A percentile compares a stretch with the other conserved stretches of the same genome.
Evolutionary conservation across 495 filamentous ascomycete species (phyloP).

Genomic region (Penicillium dipodomyicola): DNA sequence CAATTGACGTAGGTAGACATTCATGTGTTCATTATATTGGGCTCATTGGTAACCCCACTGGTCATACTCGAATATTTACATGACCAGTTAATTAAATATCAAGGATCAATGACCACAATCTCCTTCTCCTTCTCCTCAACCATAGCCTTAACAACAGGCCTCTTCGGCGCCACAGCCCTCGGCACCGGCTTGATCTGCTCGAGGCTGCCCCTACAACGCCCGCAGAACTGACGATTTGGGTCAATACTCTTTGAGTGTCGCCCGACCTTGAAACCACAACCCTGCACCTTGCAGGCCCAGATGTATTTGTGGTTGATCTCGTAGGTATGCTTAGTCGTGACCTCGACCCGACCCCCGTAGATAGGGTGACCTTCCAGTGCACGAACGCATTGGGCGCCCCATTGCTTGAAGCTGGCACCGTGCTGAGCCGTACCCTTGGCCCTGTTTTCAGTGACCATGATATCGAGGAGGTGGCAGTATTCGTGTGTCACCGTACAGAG

Average conservation of each 20-base stretch:
- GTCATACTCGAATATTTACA: background rate
- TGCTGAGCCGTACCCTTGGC: slow-evolving; percentile 61
- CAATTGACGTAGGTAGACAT: background rate
- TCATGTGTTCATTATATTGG: background rate
- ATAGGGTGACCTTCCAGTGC: slow-evolving; percentile 42
- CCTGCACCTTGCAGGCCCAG: slow-evolving; percentile 64
- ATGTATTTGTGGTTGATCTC: slow-evolving; percentile 86
- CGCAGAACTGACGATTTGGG: slow-evolving; percentile 61
- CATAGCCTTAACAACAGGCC: slow-evolving; percentile 36
- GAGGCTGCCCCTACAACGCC: slow-evolving; percentile 62
- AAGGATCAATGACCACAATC: slow-evolving; percentile 15
- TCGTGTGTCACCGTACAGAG: slow-evolving; percentile 89
- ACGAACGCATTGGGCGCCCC: slow-evolving; percentile 50
- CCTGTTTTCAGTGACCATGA: slow-evolving; percentile 68
- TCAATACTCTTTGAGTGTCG: slow-evolving; percentile 84
- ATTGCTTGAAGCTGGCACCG: slow-evolving; percentile 78
- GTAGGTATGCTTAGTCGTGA: slow-evolving; percentile 86
- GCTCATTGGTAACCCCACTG: background rate
- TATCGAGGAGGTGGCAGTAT: slow-evolving; percentile 90
- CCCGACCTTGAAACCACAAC: slow-evolving; percentile 65
- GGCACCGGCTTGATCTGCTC: slow-evolving; percentile 79
- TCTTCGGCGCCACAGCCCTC: slow-evolving; percentile 53
- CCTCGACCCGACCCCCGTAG: slow-evolving; percentile 57
- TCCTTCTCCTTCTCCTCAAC: slow-evolving; percentile 12
- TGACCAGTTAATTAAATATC: slow-evolving; percentile 3